A percentile compares a stretch with the other conserved stretches of the same genome.
These are phyloP conservation scores for Penicillium goetzii DNA, from an alignment of 495 filamentous ascomycete species.

Conservation along the genomic window DNA sequence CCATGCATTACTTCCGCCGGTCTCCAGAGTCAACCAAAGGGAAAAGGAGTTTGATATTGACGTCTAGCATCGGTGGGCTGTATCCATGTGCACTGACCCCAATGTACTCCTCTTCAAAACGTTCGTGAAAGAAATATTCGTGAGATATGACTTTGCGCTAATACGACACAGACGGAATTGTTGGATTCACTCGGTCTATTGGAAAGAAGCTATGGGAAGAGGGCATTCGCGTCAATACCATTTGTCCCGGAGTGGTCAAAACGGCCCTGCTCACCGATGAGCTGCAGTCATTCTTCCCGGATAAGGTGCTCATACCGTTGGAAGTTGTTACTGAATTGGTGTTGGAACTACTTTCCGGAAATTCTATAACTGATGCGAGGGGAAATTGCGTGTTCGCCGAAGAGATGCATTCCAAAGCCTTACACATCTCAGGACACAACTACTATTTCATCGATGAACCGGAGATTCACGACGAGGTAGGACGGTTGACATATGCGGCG, in stretches of 20 bases:
- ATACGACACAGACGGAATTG: constrained; percentile 20
- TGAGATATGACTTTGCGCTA: background rate
- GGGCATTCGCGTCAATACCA: constrained; percentile 29
- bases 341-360: background rate
- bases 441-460: constrained; percentile 27
- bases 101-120: constrained; percentile 28
- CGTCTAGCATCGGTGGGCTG: constrained; percentile 27
- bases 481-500: too few relatives aligned
- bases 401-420: background rate
- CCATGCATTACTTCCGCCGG: constrained; percentile 32
- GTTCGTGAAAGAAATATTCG: background rate
- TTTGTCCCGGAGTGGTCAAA: constrained; percentile 17
- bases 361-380: background rate
- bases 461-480: constrained; percentile 33
- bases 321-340: background rate
- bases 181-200: constrained; percentile 33
- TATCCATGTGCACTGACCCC: constrained; percentile 26
- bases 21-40: constrained; percentile 19
- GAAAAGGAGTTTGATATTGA: constrained; percentile 27
- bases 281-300: background rate
- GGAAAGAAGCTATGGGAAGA: constrained; percentile 15
- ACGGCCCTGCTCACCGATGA: background rate
- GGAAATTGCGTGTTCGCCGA: background rate
- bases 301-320: background rate
- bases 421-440: background rate